Conservation (phyloP, 345 rosid genomes). For the Eucalyptus cloeziana region DNA sequence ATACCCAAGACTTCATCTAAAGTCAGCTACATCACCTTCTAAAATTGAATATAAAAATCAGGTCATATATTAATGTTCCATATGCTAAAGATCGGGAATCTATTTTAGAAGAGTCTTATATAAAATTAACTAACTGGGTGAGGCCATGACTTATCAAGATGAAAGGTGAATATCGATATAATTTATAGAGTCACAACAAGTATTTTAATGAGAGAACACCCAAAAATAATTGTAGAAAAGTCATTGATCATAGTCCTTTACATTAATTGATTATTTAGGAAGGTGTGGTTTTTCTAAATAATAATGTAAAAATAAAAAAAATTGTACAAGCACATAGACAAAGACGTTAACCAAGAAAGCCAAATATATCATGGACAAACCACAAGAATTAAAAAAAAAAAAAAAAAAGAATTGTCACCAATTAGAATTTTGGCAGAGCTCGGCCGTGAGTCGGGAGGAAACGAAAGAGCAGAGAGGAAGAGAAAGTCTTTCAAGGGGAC, state of each 20-base stretch:
- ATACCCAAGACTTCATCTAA: too few species aligned
- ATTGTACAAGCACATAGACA: not conserved
- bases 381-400: not conserved
- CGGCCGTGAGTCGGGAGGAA: accelerated
- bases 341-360: not conserved
- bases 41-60: too few species aligned
- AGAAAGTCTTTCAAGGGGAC: too few species aligned
- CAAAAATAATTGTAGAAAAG: too few species aligned
- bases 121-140: not conserved
- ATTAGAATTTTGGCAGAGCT: not conserved
- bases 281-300: not conserved
- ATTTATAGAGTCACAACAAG: too few species aligned
- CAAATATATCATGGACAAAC: not conserved
- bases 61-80: not conserved
- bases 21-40: not conserved
- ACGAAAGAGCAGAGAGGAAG: not conserved
- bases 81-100: not conserved
- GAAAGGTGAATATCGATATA: too few species aligned
- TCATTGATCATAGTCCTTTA: too few species aligned
- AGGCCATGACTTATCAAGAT: not conserved
- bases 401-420: not conserved
- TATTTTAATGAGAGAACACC: not conserved
- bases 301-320: not conserved
- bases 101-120: not conserved
- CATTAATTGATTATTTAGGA: not conserved